Evolutionary conservation across 83 land plant species (phyloP), one percentile per base, ranked within the genome.

Genomic region (Thuja plicata): DNA sequence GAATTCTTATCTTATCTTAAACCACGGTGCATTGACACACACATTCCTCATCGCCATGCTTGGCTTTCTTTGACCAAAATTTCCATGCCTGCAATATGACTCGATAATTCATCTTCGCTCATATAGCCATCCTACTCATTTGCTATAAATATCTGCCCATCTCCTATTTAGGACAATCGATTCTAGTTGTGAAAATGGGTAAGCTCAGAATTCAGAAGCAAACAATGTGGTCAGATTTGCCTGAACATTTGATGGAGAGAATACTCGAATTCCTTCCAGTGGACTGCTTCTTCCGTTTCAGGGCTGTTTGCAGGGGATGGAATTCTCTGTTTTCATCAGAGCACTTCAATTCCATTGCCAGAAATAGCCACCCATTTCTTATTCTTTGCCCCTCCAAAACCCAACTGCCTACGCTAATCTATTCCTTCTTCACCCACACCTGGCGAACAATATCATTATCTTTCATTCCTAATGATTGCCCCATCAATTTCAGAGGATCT

Each of bases 11-110:
- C 48, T 46, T 46, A 46, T 7, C 8, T 8, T 48, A 48, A 48
- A 0, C 11, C 0, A 1, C 0, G 11, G 11, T 8, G 0, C 11
- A 0, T 0, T 8, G 50, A 8, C 11, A 48, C 50, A 9, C 8
- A 46, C 8, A 48, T 48, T 48, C 50, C 11, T 8, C 50, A 48
- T 11, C 50, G 50, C 50, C 48, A 45, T 6, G 6, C 0, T 6
- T 45, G 48, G 48, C 48, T 45, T 9, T 48, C 0, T 48, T 48
- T 48, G 11, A 48, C 50, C 50, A 9, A 1, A 48, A 7, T 8
- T 48, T 9, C 11, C n/a, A n/a, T n/a, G n/a, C n/a, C n/a, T n/a
- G n/a, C n/a, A n/a, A n/a, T n/a, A n/a, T n/a, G n/a, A n/a, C n/a
- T n/a, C n/a, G n/a, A n/a, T n/a, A n/a, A n/a, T n/a, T n/a, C n/a